These are phyloP conservation scores for Neocucurbitaria cava DNA, from an alignment of 2,329 filamentous ascomycete species.

Conservation along the genomic window DNA sequence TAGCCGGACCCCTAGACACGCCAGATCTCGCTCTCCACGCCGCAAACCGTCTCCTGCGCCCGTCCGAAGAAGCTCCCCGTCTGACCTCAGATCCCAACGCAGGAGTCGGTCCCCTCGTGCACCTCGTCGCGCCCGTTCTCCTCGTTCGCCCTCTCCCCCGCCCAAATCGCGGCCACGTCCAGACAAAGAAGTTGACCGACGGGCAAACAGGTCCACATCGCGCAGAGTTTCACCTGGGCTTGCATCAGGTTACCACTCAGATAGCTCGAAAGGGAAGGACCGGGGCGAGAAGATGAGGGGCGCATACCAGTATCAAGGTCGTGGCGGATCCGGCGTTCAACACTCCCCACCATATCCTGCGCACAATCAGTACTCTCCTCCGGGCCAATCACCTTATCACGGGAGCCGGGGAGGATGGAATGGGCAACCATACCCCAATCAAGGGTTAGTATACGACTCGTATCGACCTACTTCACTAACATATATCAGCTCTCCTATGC, in stretches of 20 bases:
- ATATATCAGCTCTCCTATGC: slow-evolving; percentile 51
- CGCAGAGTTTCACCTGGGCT: slow-evolving; percentile 36
- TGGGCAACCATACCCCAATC: slow-evolving; percentile 53
- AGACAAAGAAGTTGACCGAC: slow-evolving; percentile 24
- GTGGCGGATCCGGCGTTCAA: slow-evolving; percentile 57
- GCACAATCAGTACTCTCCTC: slow-evolving; percentile 67
- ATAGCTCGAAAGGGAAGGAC: slow-evolving; percentile 35
- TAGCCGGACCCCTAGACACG: slow-evolving; percentile 32
- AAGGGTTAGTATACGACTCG: slow-evolving; percentile 55
- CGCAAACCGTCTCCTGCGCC: slow-evolving; percentile 37
- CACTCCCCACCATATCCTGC: slow-evolving; percentile 66
- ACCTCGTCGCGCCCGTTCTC: slow-evolving; percentile 33
- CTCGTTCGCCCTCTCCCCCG: slow-evolving; percentile 35
- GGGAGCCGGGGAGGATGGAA: slow-evolving; percentile 62
- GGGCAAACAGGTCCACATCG: slow-evolving; percentile 23
- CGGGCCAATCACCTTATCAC: slow-evolving; percentile 66
- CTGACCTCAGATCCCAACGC: slow-evolving; percentile 15
- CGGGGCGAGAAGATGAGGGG: slow-evolving; percentile 45
- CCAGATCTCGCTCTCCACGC: slow-evolving; percentile 42
- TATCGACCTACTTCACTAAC: slow-evolving; percentile 25
- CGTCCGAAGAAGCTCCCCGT: slow-evolving; percentile 33
- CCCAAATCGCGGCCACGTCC: slow-evolving; percentile 18
- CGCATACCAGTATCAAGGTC: slow-evolving; percentile 43
- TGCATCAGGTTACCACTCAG: slow-evolving; percentile 40
- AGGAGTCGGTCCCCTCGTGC: slow-evolving; percentile 35